Base-by-base conservation (phyloP, 78 protist species). In the Diacronema lutheri region DNA sequence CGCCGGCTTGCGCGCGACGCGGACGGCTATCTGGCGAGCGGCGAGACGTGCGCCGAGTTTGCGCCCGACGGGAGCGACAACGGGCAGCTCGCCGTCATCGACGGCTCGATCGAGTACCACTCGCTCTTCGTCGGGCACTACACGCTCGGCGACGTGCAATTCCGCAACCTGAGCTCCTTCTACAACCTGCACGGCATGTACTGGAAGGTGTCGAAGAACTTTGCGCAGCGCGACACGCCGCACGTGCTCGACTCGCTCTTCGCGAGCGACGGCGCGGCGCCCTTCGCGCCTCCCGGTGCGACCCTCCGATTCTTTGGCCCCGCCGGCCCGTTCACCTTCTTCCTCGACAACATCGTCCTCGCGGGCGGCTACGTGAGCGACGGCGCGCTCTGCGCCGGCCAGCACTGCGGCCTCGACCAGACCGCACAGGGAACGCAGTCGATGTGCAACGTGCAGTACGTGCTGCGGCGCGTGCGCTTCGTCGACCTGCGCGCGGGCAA, bases 321-420 rank as follows among this genome's bases (percentile, higher is more conserved):
- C 21, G 68, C 68, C 21, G 68, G 68, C 21, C 68, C 68, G 29
- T 61, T 61, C 68, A 26, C 68, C 38, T 61, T 61, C 33, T 61
- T 19, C 68, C 68, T 61, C 10, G 29, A 20, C 38, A 55, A 55
- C 60, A 16, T 55, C 25, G 12, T 3, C 60, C 12, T 55, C 21
- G 60, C 60, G 12, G 60, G 60, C 14, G 60, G 68, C 33, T 19
- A 61, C 68, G 68, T 61, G 33, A 1, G 33, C 68, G 68, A 61
- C 33, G 68, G 29, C 38, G 68, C 35, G 33, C 68, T 61, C 29
- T 4, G 6, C 33, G 68, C 68, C 21, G 68, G 68, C 10, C 68
- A 61, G 68, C 68, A 61, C 68, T 61, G 68, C 68, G 68, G 68
- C 33, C 68, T 61, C 33, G 68, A 61, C 33, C 68, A 61, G 33